These are phyloP conservation scores for Kodamaea fungicola DNA, from an alignment of 1,139 yeast genomes.

Conservation along the genomic window DNA sequence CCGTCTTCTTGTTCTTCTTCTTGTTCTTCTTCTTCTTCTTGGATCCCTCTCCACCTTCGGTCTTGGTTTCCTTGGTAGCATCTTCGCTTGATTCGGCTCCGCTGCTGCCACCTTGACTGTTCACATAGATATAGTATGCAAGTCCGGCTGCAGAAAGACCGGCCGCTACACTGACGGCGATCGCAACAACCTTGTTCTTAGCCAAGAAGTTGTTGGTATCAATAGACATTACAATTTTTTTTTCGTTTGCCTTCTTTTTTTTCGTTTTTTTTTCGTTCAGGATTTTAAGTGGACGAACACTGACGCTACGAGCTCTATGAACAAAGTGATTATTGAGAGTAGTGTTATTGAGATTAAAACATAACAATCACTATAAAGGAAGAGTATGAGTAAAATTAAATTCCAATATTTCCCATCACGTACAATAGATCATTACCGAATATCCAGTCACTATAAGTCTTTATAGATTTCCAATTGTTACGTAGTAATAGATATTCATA, in stretches of 20 bases:
- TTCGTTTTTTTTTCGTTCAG: constrained; percentile 1
- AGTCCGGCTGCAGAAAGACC: constrained; percentile 65
- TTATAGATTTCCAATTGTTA: too few relatives aligned
- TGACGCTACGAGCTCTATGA: too few relatives aligned
- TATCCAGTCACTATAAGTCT: too few relatives aligned
- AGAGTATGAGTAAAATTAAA: too few relatives aligned
- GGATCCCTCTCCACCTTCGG: constrained; percentile 15
- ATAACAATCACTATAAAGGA: too few relatives aligned
- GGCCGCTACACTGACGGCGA: constrained; percentile 57
- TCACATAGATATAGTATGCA: constrained; percentile 34
- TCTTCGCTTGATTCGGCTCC: constrained; percentile 12
- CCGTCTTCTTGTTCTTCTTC: constrained; percentile 20
- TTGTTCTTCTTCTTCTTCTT: constrained; percentile 40
- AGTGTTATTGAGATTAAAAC: too few relatives aligned
- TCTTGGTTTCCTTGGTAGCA: constrained; percentile 5
- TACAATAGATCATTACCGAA: too few relatives aligned
- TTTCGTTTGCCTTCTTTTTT: constrained; percentile 6
- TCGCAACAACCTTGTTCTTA: constrained; percentile 53
- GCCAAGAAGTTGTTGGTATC: constrained; percentile 38
- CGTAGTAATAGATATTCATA: too few relatives aligned
- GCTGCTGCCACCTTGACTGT: constrained; percentile 4
- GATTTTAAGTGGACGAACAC: too few relatives aligned
- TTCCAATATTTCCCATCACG: too few relatives aligned
- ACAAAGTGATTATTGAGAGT: too few relatives aligned
- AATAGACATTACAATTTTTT: constrained; percentile 5